These are phyloP conservation scores for Lactuca saligna DNA, from an alignment of 129 eudicot genomes.

Conservation along the genomic window DNA sequence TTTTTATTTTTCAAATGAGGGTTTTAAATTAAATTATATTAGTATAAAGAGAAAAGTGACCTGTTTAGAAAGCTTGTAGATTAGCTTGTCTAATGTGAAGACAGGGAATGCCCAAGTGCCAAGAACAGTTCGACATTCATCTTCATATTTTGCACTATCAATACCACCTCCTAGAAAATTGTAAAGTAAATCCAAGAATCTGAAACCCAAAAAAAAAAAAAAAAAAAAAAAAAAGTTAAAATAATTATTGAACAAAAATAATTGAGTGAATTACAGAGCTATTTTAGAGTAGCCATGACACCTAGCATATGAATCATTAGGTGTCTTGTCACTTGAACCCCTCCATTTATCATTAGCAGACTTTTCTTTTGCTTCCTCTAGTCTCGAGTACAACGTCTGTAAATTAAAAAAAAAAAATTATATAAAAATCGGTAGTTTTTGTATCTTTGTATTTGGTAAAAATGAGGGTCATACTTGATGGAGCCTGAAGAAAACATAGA, in stretches of 20 bases:
- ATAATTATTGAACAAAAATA: slow-evolving; percentile 13
- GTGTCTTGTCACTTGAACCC: slow-evolving; percentile 48
- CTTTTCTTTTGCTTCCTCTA: slow-evolving; percentile 69
- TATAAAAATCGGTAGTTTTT: neutral
- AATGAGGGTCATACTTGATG: slow-evolving; percentile 61
- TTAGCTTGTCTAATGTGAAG: slow-evolving; percentile 92
- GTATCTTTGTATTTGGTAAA: slow-evolving; percentile 9
- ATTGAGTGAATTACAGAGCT: neutral
- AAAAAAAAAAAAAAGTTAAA: slow-evolving; percentile 14
- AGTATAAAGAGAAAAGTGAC: slow-evolving; percentile 26
- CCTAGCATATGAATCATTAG: slow-evolving; percentile 77
- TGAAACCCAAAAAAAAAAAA: slow-evolving; percentile 39
- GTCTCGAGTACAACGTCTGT: slow-evolving; percentile 79
- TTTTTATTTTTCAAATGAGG: too few species aligned
- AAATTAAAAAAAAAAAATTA: slow-evolving; percentile 12
- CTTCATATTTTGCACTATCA: slow-evolving; percentile 87
- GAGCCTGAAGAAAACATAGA: slow-evolving; percentile 86
- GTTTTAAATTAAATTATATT: slow-evolving; percentile 1
- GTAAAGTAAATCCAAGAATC: slow-evolving; percentile 73
- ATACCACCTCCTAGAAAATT: slow-evolving; percentile 71
- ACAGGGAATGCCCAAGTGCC: slow-evolving; percentile 85
- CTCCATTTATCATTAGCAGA: slow-evolving; percentile 81
- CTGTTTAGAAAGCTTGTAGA: slow-evolving; percentile 86
- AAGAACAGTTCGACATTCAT: slow-evolving; percentile 85
- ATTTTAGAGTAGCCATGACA: slow-evolving; percentile 22